Evolutionary conservation across 345 rosid species (phyloP), one percentile per base, ranked within the genome.

Genomic region (Salix caprea): DNA sequence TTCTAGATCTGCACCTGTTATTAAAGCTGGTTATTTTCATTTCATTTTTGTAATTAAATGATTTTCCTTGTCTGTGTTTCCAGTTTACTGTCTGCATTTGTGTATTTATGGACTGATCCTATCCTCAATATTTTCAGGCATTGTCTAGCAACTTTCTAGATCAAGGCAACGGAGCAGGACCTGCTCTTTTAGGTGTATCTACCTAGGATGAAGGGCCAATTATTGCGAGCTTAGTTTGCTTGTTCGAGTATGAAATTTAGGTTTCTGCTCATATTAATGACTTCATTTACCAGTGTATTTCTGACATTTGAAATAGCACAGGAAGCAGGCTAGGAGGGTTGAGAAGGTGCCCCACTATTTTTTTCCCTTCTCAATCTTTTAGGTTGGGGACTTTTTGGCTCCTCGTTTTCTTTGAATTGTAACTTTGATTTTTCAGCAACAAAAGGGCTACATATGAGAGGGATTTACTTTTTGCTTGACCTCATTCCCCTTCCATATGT

Each of bases 121-220:
- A 60, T 69, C 65, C 65, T 44, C 24, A n/a, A 44, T 65, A 21
- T 73, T 81, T 87, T 75, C 91, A 92, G 98, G 85, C 89, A 24
- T 79, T 87, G 73, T 84, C 91, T 72, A 86, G 88, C 85, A 83
- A 83, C 86, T 91, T 89, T 80, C 95, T 92, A 68, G 97, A 88
- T 7, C 85, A 76, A 0, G 89, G 88, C 26, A 86, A 79, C 79
- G 86, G 87, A 30, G 76, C 90, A 6, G 93, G 85, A 83, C 81
- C 85, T 71, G 83, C 86, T 34, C 82, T 88, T 70, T 79, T 92
- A 70, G 85, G 85, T 72, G 84, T 82, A 50, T 75, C 91, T 65
- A 70, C 80, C 60, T 86, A 84, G 80, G 73, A 65, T 73, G 52
- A 42, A 71, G 60, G 68, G 42, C 60, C 30, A 4, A 6, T 60